Percentiles rank a stretch among this genome's conserved stretches.
phyloP scores from a whole-genome alignment of 2,329 filamentous ascomycete species.

The Zymoseptoria ardabiliae region DNA sequence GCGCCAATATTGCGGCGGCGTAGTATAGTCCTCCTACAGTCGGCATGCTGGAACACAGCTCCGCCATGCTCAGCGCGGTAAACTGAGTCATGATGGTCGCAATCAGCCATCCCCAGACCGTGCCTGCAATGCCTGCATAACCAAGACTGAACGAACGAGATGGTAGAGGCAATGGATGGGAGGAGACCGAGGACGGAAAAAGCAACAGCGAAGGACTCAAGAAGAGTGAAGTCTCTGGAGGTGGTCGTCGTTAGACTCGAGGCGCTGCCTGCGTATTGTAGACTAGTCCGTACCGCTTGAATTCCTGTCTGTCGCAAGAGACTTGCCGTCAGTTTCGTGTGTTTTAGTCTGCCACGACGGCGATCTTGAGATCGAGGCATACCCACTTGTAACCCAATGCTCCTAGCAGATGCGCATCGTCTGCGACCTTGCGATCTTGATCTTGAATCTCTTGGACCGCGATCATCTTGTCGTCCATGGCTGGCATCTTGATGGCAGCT shows the following conservation, averaged over 20 bases:
- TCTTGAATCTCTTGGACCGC: background rate
- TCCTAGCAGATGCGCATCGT: background rate
- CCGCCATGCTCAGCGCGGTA: conserved; percentile 31
- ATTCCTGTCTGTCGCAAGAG: background rate
- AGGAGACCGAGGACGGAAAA: conserved; percentile 33
- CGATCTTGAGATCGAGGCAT: background rate
- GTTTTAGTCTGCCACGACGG: background rate
- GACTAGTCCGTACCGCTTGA: background rate
- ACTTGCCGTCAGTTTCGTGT: background rate
- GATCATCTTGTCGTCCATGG: background rate
- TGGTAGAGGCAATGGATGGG: conserved; percentile 33
- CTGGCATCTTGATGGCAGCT: background rate
- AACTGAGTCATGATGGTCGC: conserved; percentile 28
- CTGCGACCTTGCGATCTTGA: background rate
- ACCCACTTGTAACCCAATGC: background rate
- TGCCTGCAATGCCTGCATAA: conserved; percentile 22
- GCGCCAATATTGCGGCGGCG: conserved; percentile 28
- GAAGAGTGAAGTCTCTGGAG: conserved; percentile 26
- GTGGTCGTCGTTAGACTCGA: background rate
- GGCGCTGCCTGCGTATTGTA: background rate
- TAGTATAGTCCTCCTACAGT: conserved; percentile 37
- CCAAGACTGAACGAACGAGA: conserved; percentile 31
- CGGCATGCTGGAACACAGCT: conserved; percentile 31
- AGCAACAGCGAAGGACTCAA: conserved; percentile 31
- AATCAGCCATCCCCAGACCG: conserved; percentile 30